phyloP scores from a whole-genome alignment of 2,329 filamentous ascomycete species.

The Penicillium sp. region DNA sequence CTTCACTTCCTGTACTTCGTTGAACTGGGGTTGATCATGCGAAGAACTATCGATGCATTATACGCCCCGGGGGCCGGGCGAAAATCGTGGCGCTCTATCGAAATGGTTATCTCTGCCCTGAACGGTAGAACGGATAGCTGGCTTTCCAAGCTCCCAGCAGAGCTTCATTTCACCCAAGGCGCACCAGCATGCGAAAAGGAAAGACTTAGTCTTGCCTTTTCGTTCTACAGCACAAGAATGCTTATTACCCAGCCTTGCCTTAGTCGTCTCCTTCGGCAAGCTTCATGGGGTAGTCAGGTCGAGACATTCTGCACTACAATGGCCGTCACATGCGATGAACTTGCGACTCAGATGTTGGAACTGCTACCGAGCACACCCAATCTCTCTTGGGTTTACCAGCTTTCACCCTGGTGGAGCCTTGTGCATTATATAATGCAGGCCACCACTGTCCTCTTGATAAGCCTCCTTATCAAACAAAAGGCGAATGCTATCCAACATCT shows the following conservation, averaged over 20 bases:
- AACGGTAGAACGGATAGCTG: conserved; percentile 44
- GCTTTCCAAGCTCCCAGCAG: conserved; percentile 43
- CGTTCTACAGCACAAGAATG: conserved; percentile 50
- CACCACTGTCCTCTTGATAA: conserved; percentile 27
- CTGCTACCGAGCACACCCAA: conserved; percentile 43
- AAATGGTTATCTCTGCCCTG: conserved; percentile 39
- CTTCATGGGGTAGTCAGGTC: conserved; percentile 30
- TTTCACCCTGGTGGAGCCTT: conserved; percentile 47
- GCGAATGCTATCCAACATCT: background rate
- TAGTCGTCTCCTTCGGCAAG: conserved; percentile 40
- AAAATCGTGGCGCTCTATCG: conserved; percentile 44
- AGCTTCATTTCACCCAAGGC: conserved; percentile 41
- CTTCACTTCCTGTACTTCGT: conserved; percentile 47
- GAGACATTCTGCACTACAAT: conserved; percentile 39
- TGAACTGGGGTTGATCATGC: conserved; percentile 42
- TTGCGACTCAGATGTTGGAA: conserved; percentile 40
- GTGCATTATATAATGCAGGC: conserved; percentile 49
- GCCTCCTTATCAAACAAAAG: conserved; percentile 12
- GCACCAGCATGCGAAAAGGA: conserved; percentile 36
- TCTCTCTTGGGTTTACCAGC: conserved; percentile 34
- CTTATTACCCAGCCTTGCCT: conserved; percentile 51
- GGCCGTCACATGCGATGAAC: conserved; percentile 42
- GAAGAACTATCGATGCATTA: conserved; percentile 42
- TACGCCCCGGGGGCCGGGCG: conserved; percentile 44
- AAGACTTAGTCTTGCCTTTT: conserved; percentile 44